Conservation (phyloP, 768 basidiomycete species). For the Trichaptum fuscoviolaceum region DNA sequence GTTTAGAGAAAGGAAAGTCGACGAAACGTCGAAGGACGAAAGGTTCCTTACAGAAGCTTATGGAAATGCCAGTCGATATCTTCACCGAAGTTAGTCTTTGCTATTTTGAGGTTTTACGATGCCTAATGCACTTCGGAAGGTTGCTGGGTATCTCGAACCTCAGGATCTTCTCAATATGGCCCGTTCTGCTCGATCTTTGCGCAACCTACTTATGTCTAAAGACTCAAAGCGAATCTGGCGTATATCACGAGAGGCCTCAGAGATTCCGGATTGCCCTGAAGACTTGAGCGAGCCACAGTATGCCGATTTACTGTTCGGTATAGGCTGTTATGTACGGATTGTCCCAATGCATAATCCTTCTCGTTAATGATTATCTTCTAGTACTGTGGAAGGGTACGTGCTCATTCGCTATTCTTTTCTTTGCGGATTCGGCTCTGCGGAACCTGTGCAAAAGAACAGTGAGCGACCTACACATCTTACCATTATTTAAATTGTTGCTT, state of each 20-base stretch:
- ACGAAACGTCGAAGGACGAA: neutral
- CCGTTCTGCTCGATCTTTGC: conserved; percentile 24
- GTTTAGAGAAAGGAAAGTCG: neutral
- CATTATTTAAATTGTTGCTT: neutral
- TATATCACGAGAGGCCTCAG: conserved; percentile 7
- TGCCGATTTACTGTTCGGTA: conserved; percentile 23
- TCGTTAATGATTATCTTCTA: neutral
- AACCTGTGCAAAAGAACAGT: neutral
- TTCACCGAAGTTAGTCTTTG: neutral
- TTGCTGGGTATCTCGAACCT: conserved; percentile 25
- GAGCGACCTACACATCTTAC: neutral
- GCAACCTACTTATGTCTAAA: conserved; percentile 20
- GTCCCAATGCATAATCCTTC: neutral
- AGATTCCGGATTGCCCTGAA: conserved; percentile 19
- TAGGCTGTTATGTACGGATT: neutral
- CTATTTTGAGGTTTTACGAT: neutral
- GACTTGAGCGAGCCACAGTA: conserved; percentile 24
- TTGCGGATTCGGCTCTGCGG: neutral
- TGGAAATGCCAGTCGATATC: conserved; percentile 2
- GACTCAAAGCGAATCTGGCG: conserved; percentile 24
- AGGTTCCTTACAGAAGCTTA: neutral
- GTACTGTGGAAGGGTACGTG: neutral
- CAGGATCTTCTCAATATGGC: conserved; percentile 26
- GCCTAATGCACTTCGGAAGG: conserved; percentile 15
- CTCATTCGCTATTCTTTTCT: neutral